Percentiles rank a stretch among this genome's conserved stretches.
phyloP scores from a whole-genome alignment of 805 yeast genomes.

The Alloascoidea africana region DNA sequence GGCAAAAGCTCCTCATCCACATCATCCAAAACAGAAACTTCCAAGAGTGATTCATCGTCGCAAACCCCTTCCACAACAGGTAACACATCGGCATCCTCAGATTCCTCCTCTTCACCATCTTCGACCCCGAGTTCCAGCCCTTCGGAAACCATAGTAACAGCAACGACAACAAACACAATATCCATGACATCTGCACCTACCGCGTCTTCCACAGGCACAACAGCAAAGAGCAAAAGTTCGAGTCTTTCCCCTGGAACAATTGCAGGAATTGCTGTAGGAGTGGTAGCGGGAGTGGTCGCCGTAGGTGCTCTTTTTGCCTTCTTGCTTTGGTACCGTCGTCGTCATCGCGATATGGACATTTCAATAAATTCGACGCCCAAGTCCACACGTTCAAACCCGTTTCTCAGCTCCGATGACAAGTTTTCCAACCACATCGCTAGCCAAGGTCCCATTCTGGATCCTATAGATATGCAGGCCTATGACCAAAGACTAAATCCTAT shows the following conservation, averaged over 20 bases:
- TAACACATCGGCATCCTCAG: too few species aligned
- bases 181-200: neutral
- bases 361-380: neutral
- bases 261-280: neutral
- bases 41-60: neutral
- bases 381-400: neutral
- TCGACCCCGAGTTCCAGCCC: neutral
- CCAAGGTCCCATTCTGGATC: too few species aligned
- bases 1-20: neutral
- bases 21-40: neutral
- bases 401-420: neutral
- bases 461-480: constrained; percentile 38
- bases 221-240: neutral
- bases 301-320: neutral
- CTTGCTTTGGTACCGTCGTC: neutral
- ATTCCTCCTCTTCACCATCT: neutral
- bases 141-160: neutral
- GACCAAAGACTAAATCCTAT: constrained; percentile 63
- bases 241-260: neutral
- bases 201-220: neutral
- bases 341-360: neutral
- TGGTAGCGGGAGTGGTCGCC: neutral
- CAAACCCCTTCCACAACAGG: neutral
- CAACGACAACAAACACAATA: neutral
- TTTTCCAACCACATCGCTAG: too few species aligned